Conservation (phyloP, 768 basidiomycete genomes). For the Phlegmacium glaucopus region DNA sequence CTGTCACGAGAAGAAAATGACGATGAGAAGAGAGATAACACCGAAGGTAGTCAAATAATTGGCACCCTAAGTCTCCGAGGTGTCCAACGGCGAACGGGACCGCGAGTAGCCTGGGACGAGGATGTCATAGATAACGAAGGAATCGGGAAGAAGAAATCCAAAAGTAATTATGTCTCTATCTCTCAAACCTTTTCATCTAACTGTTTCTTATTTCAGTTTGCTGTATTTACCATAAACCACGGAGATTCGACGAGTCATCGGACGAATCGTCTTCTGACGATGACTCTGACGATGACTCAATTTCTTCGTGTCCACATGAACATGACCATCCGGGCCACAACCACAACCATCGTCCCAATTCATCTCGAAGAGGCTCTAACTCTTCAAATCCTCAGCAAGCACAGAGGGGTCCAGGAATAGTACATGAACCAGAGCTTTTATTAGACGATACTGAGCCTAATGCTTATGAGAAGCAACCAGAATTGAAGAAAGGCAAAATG, state of each 20-base stretch:
- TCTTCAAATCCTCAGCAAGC: conserved; percentile 1
- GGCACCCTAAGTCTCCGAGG: conserved; percentile 64
- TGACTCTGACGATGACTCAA: conserved; percentile 31
- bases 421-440: conserved; percentile 21
- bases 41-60: conserved; percentile 22
- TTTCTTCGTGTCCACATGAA: conserved; percentile 20
- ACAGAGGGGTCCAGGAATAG: conserved; percentile 6
- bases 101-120: conserved; percentile 78
- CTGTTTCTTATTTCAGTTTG: conserved; percentile 55
- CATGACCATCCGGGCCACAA: conserved; percentile 12
- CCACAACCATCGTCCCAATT: conserved; percentile 9
- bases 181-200: not conserved
- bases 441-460: conserved; percentile 34
- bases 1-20: conserved; percentile 26
- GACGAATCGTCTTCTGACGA: conserved; percentile 54
- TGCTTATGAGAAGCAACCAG: conserved; percentile 46
- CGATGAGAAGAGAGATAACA: conserved; percentile 7
- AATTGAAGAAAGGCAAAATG: conserved; percentile 32
- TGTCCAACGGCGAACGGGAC: conserved; percentile 34
- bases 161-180: conserved; percentile 57
- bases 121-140: conserved; percentile 91
- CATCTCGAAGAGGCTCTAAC: conserved; percentile 1
- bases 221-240: conserved; percentile 89
- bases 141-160: conserved; percentile 85
- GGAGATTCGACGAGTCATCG: conserved; percentile 79